A percentile compares a stretch with the other conserved stretches of the same genome.
Conservation (phyloP, 2,329 filamentous ascomycete genomes). For the Thielaviopsis musarum region DNA sequence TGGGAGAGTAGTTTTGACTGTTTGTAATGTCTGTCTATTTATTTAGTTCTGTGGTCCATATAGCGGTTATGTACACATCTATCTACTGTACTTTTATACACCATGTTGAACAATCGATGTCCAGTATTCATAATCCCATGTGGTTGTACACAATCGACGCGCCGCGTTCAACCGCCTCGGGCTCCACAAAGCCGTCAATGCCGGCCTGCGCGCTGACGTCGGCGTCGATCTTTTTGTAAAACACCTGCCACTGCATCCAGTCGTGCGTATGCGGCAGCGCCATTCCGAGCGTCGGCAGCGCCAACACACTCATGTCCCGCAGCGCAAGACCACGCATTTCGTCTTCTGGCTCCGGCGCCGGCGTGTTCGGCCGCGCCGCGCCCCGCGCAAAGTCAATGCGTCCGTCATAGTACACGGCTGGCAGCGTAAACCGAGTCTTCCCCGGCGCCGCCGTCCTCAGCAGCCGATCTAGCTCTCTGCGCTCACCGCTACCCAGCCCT, state of each 20-base stretch:
- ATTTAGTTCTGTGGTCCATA: too few species aligned
- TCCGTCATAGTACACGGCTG: slow-evolving; percentile 31
- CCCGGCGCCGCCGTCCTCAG: slow-evolving; percentile 35
- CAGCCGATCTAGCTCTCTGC: slow-evolving; percentile 22
- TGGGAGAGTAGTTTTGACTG: too few species aligned
- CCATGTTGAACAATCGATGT: too few species aligned
- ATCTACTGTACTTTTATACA: too few species aligned
- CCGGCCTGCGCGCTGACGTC: slow-evolving; percentile 17
- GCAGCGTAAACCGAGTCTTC: slow-evolving; percentile 38
- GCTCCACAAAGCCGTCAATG: too few species aligned
- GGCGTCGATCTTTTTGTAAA: slow-evolving; percentile 33
- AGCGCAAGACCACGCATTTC: too few species aligned
- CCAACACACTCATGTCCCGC: slow-evolving; percentile 26
- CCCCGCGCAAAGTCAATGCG: background rate
- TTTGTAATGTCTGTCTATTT: too few species aligned
- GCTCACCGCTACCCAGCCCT: slow-evolving; percentile 19
- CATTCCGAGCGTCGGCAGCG: slow-evolving; percentile 35
- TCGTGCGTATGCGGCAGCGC: slow-evolving; percentile 28
- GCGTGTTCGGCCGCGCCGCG: slow-evolving; percentile 1
- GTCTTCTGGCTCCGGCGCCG: too few species aligned
- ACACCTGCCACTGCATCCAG: slow-evolving; percentile 32
- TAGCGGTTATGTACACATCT: too few species aligned
- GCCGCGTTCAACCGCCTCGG: background rate
- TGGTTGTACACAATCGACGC: background rate
- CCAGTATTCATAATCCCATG: background rate